These are phyloP conservation scores for Setaria italica DNA, from an alignment of 202 grass and related monocot genomes.

Conservation along the genomic window DNA sequence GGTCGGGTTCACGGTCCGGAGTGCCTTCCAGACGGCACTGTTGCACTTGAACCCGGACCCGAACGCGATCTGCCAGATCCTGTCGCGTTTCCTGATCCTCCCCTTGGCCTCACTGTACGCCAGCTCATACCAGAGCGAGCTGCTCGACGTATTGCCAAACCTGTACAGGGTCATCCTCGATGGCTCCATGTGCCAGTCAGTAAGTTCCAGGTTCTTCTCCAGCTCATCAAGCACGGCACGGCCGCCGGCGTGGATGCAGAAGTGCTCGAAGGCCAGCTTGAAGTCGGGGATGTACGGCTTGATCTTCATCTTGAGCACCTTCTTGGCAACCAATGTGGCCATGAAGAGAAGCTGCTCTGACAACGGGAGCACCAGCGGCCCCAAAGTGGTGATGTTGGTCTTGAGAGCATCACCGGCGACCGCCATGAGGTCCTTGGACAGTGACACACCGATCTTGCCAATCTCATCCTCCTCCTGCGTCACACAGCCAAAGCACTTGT, in stretches of 20 bases:
- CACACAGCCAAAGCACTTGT: conserved; percentile 91
- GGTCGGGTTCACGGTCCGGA: conserved; percentile 68
- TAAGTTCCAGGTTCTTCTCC: conserved; percentile 92
- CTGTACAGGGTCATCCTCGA: conserved; percentile 95
- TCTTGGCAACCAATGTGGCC: conserved; percentile 81
- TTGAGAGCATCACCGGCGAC: conserved; percentile 97
- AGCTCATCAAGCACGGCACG: conserved; percentile 93
- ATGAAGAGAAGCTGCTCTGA: conserved; percentile 95
- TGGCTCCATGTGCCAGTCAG: conserved; percentile 99
- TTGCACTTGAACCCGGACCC: conserved; percentile 99
- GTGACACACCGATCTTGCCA: conserved; percentile 89
- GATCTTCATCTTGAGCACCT: conserved; percentile 86
- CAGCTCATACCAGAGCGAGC: conserved; percentile 96
- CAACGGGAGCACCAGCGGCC: conserved; percentile 83
- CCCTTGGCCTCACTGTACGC: conserved; percentile 87
- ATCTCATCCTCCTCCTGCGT: conserved; percentile 81
- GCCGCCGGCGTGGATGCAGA: conserved; percentile 95
- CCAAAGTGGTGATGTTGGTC: conserved; percentile 97
- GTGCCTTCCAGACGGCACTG: conserved; percentile 88
- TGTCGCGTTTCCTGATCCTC: conserved; percentile 75
- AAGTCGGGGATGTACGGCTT: conserved; percentile 98
- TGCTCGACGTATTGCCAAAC: conserved; percentile 95
- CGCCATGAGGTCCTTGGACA: conserved; percentile 97
- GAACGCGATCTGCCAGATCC: conserved; percentile 98
- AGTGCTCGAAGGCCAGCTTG: conserved; percentile 96